Evolutionary conservation across 208 protist genomes (phyloP), one percentile per base, ranked within the genome.

Genomic region (Novymonas esmeraldas): DNA sequence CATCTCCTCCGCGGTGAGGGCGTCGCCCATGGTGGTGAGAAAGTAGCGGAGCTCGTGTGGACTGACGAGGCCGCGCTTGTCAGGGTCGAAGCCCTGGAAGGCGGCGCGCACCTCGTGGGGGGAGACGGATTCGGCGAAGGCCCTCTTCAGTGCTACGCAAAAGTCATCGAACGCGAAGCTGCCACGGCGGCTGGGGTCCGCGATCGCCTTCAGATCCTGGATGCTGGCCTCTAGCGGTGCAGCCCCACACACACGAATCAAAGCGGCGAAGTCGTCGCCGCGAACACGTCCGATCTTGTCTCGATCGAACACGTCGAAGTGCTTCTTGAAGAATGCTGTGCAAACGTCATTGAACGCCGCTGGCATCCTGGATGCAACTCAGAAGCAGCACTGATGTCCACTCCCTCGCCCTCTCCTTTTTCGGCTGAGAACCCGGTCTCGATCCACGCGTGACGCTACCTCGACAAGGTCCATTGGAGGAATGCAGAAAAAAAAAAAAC

Each of bases 11-110:
- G 76, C 68, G 11, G 82, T 90, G 14, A 99, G 79, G 28, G 82
- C 83, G 57, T 99, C 97, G 13, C 98, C 98, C 42, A 98, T 56
- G 9, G 95, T 97, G 4, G 93, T 97, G 63, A 99, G 88, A 52
- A 98, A 86, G 66, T 90, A 93, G 42, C 95, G 87, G 34, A 99
- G 85, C 72, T 98, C 95, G 64, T 92, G 84, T n/a, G 90, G 88
- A 9, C 89, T 77, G 61, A 99, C 92, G 33, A 88, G 84, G 26
- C 97, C 98, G 51, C 92, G 91, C 10, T 90, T 84, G 41, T 99
- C 92, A 11, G 89, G 82, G 81, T 99, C 97, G 63, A 99, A 98
- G 24, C 92, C 82, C 6, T 83, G 66, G 83, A 99, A 98, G 7
- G 97, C 97, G 33, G 98, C 90, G 13, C 74, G 78, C 18, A 97